Conservation (phyloP, 495 filamentous ascomycete species). For the Neurospora tetraspora region DNA sequence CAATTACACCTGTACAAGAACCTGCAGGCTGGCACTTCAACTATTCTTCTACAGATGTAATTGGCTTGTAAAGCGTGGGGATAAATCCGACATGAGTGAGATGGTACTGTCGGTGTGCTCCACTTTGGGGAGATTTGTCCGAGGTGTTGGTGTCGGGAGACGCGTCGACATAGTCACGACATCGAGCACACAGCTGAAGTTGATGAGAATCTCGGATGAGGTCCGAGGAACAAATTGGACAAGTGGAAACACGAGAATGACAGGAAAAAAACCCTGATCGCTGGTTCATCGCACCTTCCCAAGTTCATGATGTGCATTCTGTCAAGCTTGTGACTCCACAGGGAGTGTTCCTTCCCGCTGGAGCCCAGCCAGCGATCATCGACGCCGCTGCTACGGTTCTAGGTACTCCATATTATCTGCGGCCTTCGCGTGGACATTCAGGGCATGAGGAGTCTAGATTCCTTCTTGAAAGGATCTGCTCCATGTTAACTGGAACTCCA, state of each 20-base stretch:
- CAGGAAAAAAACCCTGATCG: background rate
- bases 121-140: background rate
- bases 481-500: background rate
- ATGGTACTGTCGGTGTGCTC: background rate
- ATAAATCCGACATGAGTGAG: no score
- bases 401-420: background rate
- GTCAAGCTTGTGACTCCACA: background rate
- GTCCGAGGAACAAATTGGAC: background rate
- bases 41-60: no score
- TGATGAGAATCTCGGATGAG: background rate
- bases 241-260: background rate
- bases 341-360: background rate
- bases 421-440: background rate
- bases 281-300: background rate
- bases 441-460: background rate
- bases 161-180: no score
- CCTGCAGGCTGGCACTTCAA: no score
- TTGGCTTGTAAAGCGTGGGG: no score
- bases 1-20: no score
- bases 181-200: background rate
- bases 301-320: background rate
- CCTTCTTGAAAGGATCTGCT: background rate
- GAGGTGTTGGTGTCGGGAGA: background rate
- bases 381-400: background rate
- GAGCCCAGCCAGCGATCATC: background rate